Percentiles rank a stretch among this genome's conserved stretches.
Conservation (phyloP, 441 rosid genomes). For the Gossypium davidsonii region DNA sequence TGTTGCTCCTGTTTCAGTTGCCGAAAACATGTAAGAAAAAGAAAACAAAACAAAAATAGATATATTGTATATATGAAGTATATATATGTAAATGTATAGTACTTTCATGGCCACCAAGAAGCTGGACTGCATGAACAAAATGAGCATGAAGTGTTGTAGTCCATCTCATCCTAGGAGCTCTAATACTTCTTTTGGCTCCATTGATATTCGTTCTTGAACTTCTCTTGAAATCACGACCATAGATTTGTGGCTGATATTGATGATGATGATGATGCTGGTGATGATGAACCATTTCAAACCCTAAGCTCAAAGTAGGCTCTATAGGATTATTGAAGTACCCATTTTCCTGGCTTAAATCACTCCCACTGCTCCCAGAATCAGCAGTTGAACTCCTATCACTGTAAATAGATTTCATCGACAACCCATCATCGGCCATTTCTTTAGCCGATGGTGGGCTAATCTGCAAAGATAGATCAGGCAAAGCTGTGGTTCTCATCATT, state of each 20-base stretch:
- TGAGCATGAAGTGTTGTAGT: slow-evolving; percentile 89
- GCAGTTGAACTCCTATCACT: slow-evolving; percentile 53
- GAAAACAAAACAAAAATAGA: background rate
- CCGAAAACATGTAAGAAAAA: slow-evolving; percentile 6
- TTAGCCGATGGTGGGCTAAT: slow-evolving; percentile 64
- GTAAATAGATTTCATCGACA: slow-evolving; percentile 26
- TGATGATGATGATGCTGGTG: slow-evolving; percentile 28
- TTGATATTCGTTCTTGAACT: slow-evolving; percentile 31
- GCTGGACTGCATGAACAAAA: slow-evolving; percentile 93
- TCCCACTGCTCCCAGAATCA: slow-evolving; percentile 67
- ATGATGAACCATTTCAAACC: slow-evolving; percentile 36
- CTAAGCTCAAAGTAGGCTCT: slow-evolving; percentile 55
- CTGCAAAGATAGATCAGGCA: slow-evolving; percentile 86
- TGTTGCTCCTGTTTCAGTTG: slow-evolving; percentile 65
- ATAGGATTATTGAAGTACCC: slow-evolving; percentile 16
- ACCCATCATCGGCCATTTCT: slow-evolving; percentile 19
- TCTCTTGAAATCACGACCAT: slow-evolving; percentile 70
- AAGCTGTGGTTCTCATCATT: slow-evolving; percentile 26
- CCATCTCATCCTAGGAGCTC: slow-evolving; percentile 99
- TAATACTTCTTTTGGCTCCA: slow-evolving; percentile 53
- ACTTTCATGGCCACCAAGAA: slow-evolving; percentile 99
- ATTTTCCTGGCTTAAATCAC: slow-evolving; percentile 76
- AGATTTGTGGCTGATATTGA: slow-evolving; percentile 52
- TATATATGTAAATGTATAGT: background rate
- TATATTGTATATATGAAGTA: background rate